Base-by-base conservation (phyloP, 345 rosid species). In the Aethionema arabicum region DNA sequence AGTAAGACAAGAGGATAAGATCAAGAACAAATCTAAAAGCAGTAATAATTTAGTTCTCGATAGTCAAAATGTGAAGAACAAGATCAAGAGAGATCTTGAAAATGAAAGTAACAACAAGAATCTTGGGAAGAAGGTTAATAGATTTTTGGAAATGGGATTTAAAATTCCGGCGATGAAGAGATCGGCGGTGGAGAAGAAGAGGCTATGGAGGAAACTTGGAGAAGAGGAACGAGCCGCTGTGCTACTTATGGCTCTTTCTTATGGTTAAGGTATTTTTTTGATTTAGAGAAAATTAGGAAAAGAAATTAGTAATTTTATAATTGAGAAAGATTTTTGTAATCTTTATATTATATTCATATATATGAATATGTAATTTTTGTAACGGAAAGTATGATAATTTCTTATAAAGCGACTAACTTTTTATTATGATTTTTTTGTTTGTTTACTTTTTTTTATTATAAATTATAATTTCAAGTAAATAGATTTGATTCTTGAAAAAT, bases 201-300 rank as follows among this genome's bases (percentile, higher is more conserved):
- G 83, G 42, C 6, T 85, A 63, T 77, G 75, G 75, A 72, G 39
- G 43, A 83, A 85, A 75, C 35, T 87, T 2, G 96, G 97, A 1
- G 99, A 85, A 72, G 76, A 72, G n/a, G 99, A 93, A 63, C 85
- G 79, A 76, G 99, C 97, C 1, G 99, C 99, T 2, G 85, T 84
- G 14, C 78, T 93, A 43, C 76, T 93, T 45, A 90, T 93, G 97
- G 80, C 99, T 37, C 75, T 93, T 1, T 90, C 99, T 12, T 87
- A 76, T 76, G 95, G 91, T 13, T 79, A 79, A 32, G 91, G 79
- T 56, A 79, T 76, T 61, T 87, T 83, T 36, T 80, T 65, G 33
- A 10, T 29, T 35, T 56, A 21, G 27, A 21, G 27, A 21, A 21
- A 21, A 21, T 21, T 21, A 21, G 27, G 27, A 21, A 21, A 21